Percentiles rank a stretch among this genome's conserved stretches.
Evolutionary conservation across 805 yeast species (phyloP).

Genomic region (Wickerhamiella parazyma): DNA sequence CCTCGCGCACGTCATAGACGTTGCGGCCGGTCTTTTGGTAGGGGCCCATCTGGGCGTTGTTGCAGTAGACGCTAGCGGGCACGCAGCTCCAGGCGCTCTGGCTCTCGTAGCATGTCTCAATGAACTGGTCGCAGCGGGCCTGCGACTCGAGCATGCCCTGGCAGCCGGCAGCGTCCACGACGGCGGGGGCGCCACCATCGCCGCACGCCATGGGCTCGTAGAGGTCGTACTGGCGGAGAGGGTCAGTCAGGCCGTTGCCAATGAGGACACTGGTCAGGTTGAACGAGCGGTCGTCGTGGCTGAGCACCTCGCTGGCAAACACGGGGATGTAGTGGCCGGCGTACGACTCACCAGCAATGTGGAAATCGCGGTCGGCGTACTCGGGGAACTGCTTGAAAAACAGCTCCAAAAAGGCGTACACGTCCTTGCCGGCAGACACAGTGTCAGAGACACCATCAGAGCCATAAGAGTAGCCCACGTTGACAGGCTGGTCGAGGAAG

Average conservation of each 20-base stretch:
- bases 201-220: constrained; percentile 95
- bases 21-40: constrained; percentile 80
- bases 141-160: constrained; percentile 49
- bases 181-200: constrained; percentile 52
- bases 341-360: constrained; percentile 88
- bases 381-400: constrained; percentile 84
- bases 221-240: constrained; percentile 67
- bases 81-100: constrained; percentile 75
- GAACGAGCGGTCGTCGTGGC: constrained; percentile 49
- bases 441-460: constrained; percentile 14
- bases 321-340: constrained; percentile 94
- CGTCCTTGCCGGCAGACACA: constrained; percentile 72
- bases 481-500: constrained; percentile 89
- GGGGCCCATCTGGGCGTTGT: constrained; percentile 55
- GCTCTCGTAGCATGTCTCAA: constrained; percentile 63
- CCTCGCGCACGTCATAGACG: constrained; percentile 79
- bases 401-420: constrained; percentile 71
- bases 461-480: constrained; percentile 82
- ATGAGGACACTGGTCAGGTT: constrained; percentile 70
- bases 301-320: constrained; percentile 44
- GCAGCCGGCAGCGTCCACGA: constrained; percentile 69
- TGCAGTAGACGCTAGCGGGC: constrained; percentile 86
- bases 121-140: constrained; percentile 66
- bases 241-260: constrained; percentile 91
- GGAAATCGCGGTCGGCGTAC: constrained; percentile 49